Evolutionary conservation across 2,329 filamentous ascomycete species (phyloP).

Genomic region (Venturia aucupariae): DNA sequence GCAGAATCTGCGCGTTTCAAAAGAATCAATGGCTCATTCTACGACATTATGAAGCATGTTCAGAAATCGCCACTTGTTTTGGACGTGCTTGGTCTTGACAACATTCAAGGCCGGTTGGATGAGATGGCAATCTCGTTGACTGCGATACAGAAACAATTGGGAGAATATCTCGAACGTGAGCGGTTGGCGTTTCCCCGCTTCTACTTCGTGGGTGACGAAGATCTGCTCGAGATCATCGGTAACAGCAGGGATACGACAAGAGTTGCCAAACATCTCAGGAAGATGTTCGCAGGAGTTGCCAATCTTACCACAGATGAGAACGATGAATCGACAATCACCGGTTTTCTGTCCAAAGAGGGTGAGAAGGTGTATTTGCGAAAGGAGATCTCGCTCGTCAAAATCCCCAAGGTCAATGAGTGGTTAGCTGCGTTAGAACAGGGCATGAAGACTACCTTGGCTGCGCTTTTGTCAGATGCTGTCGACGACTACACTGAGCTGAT

Average conservation of each 20-base stretch:
- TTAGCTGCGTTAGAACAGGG: slow-evolving; percentile 82
- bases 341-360: slow-evolving; percentile 90
- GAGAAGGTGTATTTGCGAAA: slow-evolving; percentile 82
- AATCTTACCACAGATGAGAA: slow-evolving; percentile 88
- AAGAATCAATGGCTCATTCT: slow-evolving; percentile 98
- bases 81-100: slow-evolving; percentile 90
- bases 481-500: slow-evolving; percentile 75
- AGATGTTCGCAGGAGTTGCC: slow-evolving; percentile 97
- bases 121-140: slow-evolving; percentile 92
- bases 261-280: slow-evolving; percentile 97
- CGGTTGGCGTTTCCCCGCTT: slow-evolving; percentile 96
- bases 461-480: slow-evolving; percentile 78
- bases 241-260: slow-evolving; percentile 97
- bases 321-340: slow-evolving; percentile 79
- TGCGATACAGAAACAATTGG: slow-evolving; percentile 98
- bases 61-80: slow-evolving; percentile 93
- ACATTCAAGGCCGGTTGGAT: slow-evolving; percentile 92
- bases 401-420: slow-evolving; percentile 98
- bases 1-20: slow-evolving; percentile 96
- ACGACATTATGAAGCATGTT: slow-evolving; percentile 99
- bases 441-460: slow-evolving; percentile 91
- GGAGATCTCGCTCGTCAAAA: slow-evolving; percentile 85
- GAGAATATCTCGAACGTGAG: slow-evolving; percentile 97
- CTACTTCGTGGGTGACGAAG: slow-evolving; percentile 98
- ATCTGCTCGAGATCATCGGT: slow-evolving; percentile 96